Evolutionary conservation across 2,329 filamentous ascomycete genomes (phyloP), one percentile per base, ranked within the genome.

Genomic region (Fusarium brachygibbosum): DNA sequence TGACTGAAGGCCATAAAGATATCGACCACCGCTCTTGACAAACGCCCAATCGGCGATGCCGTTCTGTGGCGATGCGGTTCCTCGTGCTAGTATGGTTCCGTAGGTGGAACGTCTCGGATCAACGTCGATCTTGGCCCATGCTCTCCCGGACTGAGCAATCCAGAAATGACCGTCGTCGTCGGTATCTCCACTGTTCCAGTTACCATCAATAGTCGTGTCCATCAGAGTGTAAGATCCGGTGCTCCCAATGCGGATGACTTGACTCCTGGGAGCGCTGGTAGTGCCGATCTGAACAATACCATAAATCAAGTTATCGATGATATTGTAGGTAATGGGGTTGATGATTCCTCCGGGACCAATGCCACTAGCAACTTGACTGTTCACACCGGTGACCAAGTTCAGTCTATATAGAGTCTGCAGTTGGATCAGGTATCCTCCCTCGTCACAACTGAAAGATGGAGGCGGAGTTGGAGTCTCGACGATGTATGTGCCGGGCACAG

Each of bases 361-460:
- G 8, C 41, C 46, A 4, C 28, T 56, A 4, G 41, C 60, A 1
- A 63, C 58, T 3, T 44, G 37, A 4, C n/a, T 5, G 6, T 63
- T 63, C 2, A 49, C 25, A 16, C 60, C 60, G 2, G 49, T 58
- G 4, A 58, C 42, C 1, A 63, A 11, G 2, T 63, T 63, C 2
- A 63, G 25, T 17, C 60, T 25, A 12, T 63, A 63, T 0, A 63
- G 58, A 14, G 58, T 63, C 11, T 45, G 46, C 6, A 38, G 10
- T 28, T 63, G 60, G 8, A 63, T 63, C 58, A 63, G n/a, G 31
- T 63, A 63, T 11, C 60, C 60, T 17, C 60, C 60, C 31, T 57
- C 60, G 10, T 63, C 60, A 40, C 60, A 63, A 3, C 31, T 57
- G 21, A 63, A 63, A 11, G 60, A 10, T 17, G 60, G 60, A 13